phyloP scores from a whole-genome alignment of 2,329 filamentous ascomycete genomes.

The Myotisia sp. region DNA sequence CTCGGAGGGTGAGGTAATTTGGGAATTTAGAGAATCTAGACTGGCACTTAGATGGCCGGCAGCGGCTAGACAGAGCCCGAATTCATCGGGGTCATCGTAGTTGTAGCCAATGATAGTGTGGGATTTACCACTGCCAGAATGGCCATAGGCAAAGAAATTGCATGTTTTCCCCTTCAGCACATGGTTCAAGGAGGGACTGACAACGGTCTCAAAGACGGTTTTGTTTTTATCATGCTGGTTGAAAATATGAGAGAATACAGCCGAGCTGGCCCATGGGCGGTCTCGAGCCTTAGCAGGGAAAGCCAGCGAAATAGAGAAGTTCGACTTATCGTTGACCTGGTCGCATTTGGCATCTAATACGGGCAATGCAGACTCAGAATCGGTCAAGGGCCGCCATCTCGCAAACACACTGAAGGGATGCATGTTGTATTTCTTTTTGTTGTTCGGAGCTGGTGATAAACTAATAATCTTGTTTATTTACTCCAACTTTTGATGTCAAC shows the following conservation, averaged over 20 bases:
- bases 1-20: conserved; percentile 1
- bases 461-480: too few species aligned
- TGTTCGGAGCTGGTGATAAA: too few species aligned
- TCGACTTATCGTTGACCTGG: conserved; percentile 5
- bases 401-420: conserved; percentile 8
- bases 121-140: conserved; percentile 31
- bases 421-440: too few species aligned
- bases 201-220: conserved; percentile 19
- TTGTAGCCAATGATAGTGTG: conserved; percentile 34
- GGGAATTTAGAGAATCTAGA: conserved; percentile 17
- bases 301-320: conserved; percentile 6
- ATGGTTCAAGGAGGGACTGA: conserved; percentile 22
- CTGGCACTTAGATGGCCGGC: conserved; percentile 19
- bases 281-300: conserved; percentile 2
- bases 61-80: conserved; percentile 27
- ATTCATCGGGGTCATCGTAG: conserved; percentile 19
- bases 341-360: conserved; percentile 9
- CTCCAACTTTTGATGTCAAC: too few species aligned
- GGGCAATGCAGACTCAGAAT: conserved; percentile 3
- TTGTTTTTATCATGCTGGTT: conserved; percentile 15
- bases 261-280: conserved; percentile 17
- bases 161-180: conserved; percentile 25
- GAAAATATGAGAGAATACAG: conserved; percentile 16
- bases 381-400: conserved; percentile 11
- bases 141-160: conserved; percentile 33